These are phyloP conservation scores for Teunomyces panamensis DNA, from an alignment of 805 yeast genomes.

Conservation along the genomic window DNA sequence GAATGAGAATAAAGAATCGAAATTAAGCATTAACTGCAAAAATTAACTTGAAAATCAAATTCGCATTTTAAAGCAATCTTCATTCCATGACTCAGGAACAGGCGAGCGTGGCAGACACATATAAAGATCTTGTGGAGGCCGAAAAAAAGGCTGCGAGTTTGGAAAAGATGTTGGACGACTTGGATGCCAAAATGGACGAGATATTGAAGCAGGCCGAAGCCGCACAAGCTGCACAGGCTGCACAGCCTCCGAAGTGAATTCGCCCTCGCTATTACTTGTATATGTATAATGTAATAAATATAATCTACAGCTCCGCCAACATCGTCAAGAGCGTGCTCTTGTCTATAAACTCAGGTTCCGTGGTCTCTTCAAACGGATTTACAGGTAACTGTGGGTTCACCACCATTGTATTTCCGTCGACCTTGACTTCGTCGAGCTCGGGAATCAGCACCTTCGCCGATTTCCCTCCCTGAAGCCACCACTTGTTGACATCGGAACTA, in stretches of 20 bases:
- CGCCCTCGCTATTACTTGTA: too few relatives aligned
- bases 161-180: slow-evolving; percentile 61
- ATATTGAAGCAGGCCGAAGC: slow-evolving; percentile 49
- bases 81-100: slow-evolving; percentile 30
- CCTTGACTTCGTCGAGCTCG: slow-evolving; percentile 33
- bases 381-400: slow-evolving; percentile 67
- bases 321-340: slow-evolving; percentile 15
- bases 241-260: neutral
- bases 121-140: slow-evolving; percentile 62
- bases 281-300: too few relatives aligned
- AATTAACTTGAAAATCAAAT: neutral
- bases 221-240: slow-evolving; percentile 7
- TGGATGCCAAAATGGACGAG: slow-evolving; percentile 63
- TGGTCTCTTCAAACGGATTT: slow-evolving; percentile 67
- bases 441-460: slow-evolving; percentile 64
- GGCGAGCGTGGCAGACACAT: slow-evolving; percentile 51
- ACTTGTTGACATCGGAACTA: slow-evolving; percentile 71
- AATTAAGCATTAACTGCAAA: too few relatives aligned
- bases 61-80: neutral
- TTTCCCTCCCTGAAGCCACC: slow-evolving; percentile 89
- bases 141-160: slow-evolving; percentile 59
- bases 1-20: neutral
- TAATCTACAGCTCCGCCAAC: slow-evolving; percentile 3
- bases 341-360: slow-evolving; percentile 51
- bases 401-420: slow-evolving; percentile 22